Base-by-base conservation (phyloP, 768 basidiomycete species). In the Boletus rubroflammeus region DNA sequence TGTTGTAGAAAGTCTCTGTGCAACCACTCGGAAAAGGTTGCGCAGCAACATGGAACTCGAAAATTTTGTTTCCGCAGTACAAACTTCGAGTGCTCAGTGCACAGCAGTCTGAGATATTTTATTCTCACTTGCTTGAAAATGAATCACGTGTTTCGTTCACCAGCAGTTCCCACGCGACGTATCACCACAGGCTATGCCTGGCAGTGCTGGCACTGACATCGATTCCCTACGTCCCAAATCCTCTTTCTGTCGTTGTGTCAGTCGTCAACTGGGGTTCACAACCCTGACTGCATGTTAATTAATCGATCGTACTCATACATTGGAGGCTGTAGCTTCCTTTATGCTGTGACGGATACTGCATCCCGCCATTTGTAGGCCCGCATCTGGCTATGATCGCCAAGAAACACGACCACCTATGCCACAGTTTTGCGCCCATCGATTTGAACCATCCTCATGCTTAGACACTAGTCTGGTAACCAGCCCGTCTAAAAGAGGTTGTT, bases 351-450 rank as follows among this genome's bases (percentile, higher is more conserved):
- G 34, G 47, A 47, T 47, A 41, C 42, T 51, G 39, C 51, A 59
- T 47, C 45, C 56, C 61, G 49, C 60, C 56, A 31, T 58, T 48
- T 43, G 54, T 43, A 34, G 23, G 2, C 23, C n/a, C n/a, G 23
- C 45, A 51, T 47, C 42, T 29, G 14, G 21, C 34, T 15, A 31
- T 39, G 51, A 53, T 64, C 57, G 47, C 54, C 40, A 39, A 15
- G 54, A 50, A 45, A 47, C 42, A 38, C 40, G 23, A 57, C 52
- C 45, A 46, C 36, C 32, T 29, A 54, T 51, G 39, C 65, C 65
- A 66, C 66, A 59, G 57, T 62, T 58, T 58, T 67, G 57, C 65
- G 64, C 62, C 62, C 62, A 50, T 46, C 29, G 28, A n/a, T 19
- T 45, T 11, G 43, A 38, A 61, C 25, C n/a, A 19, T 43, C 43